phyloP scores from a whole-genome alignment of 1,139 yeast genomes.

The Eremothecium cymbalariae region DNA sequence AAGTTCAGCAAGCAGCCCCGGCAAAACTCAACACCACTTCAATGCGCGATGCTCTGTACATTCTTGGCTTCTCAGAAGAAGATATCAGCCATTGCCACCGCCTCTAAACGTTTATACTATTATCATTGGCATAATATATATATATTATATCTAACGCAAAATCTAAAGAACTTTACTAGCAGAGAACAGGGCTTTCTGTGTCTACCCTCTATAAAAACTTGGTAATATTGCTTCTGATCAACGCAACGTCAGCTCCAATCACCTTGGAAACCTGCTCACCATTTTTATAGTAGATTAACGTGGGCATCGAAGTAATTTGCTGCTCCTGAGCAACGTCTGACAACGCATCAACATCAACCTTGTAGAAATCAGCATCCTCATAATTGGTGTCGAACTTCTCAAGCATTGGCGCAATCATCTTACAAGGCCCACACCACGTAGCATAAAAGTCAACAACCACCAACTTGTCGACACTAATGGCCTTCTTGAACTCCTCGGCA shows the following conservation, averaged over 20 bases:
- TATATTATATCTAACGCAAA: background rate
- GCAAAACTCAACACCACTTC: constrained; percentile 64
- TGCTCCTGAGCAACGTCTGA: constrained; percentile 66
- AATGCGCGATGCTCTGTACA: constrained; percentile 66
- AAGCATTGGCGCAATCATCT: constrained; percentile 85
- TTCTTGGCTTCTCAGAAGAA: constrained; percentile 63
- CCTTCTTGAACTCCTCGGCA: constrained; percentile 54
- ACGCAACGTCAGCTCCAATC: constrained; percentile 82
- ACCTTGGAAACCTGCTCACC: constrained; percentile 68
- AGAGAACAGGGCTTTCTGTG: background rate
- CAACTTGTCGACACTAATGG: constrained; percentile 50
- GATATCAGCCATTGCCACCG: constrained; percentile 37
- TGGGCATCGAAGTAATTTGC: constrained; percentile 84
- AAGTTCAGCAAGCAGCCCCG: constrained; percentile 77
- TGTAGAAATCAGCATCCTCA: constrained; percentile 60
- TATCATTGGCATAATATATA: constrained; percentile 1
- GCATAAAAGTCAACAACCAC: constrained; percentile 91
- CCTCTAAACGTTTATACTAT: background rate
- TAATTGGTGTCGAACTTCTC: constrained; percentile 61
- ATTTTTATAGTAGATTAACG: constrained; percentile 66
- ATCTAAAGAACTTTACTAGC: background rate
- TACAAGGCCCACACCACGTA: constrained; percentile 97
- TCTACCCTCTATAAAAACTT: constrained; percentile 38
- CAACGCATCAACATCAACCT: constrained; percentile 77
- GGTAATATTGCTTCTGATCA: constrained; percentile 63